Evolutionary conservation across 2,329 filamentous ascomycete genomes (phyloP), one percentile per base, ranked within the genome.

Genomic region (Daldinia sp.): DNA sequence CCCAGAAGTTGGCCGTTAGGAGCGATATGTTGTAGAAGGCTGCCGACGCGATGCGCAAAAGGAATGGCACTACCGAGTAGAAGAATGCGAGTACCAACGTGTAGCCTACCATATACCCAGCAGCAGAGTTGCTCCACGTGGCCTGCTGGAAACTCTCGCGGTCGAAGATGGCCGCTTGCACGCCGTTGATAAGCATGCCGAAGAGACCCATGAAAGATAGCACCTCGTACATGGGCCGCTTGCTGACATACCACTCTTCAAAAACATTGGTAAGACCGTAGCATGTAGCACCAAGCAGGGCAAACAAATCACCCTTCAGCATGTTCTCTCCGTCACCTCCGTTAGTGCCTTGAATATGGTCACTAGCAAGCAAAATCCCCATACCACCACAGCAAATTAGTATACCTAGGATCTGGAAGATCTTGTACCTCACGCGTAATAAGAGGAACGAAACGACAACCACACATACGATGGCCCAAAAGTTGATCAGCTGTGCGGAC

Each of bases 21-120:
- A 99, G 82, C 6, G 91, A 94, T 73, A 98, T 96, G 78, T 99
- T 96, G 82, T 97, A 96, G 80, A 99, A 97, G 17, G 94, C 94
- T 2, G 95, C 95, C 13, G 87, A 91, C 25, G 91, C 91, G 81
- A 98, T 90, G 68, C 95, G 92, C 78, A 98, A 89, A 66, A 99
- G 85, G 56, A 98, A 80, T 0, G 95, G 95, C 0, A 91, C 93
- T 2, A 95, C 82, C 6, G 89, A 88, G 82, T 99, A 99, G 80
- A 99, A 99, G 62, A 95, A 79, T 55, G 85, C 82, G 19, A 99
- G 84, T 62, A 89, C 88, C 15, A 97, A 78, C 0, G 95, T 98
- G 78, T 94, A 99, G 0, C 94, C 95, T n/a, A 89, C 83, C 34
- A 98, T 81, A 76, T 96, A 98, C 17, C 93, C 93, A 34, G 85